These are phyloP conservation scores for Diaporthe vaccinii DNA, from an alignment of 2,329 filamentous ascomycete species.

Conservation along the genomic window DNA sequence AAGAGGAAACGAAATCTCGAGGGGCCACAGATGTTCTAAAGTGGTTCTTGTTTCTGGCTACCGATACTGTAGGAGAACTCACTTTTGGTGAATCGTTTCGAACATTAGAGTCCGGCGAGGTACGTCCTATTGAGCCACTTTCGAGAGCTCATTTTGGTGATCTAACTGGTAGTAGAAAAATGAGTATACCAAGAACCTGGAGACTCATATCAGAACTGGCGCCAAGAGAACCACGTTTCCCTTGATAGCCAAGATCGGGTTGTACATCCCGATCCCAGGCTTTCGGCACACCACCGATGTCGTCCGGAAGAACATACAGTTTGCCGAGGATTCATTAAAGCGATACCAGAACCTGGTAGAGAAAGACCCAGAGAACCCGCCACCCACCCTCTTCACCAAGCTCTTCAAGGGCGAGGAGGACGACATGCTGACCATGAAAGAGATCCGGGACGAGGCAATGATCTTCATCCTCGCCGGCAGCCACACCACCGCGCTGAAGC, in stretches of 20 bases:
- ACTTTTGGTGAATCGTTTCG: constrained; percentile 68
- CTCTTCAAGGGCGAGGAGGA: constrained; percentile 51
- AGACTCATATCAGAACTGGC: constrained; percentile 42
- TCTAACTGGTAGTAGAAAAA: constrained; percentile 51
- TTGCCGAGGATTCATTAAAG: constrained; percentile 5
- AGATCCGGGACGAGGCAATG: constrained; percentile 56
- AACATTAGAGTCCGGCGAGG: constrained; percentile 65
- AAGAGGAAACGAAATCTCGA: constrained; percentile 54
- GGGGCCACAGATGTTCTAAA: constrained; percentile 62
- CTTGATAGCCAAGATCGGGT: constrained; percentile 40
- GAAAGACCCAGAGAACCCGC: constrained; percentile 8
- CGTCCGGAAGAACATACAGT: constrained; percentile 2
- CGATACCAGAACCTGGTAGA: constrained; percentile 14
- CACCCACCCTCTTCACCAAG: constrained; percentile 54
- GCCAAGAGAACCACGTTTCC: constrained; percentile 47
- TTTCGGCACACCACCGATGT: constrained; percentile 24
- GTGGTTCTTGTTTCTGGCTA: constrained; percentile 66
- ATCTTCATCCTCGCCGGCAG: constrained; percentile 64
- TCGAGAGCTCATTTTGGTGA: rapidly evolving
- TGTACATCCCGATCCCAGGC: constrained; percentile 21
- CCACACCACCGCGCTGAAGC: constrained; percentile 63
- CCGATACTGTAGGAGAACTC: constrained; percentile 67
- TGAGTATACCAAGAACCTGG: constrained; percentile 57
- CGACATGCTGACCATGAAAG: constrained; percentile 45
- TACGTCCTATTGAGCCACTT: constrained; percentile 41